Conservation (phyloP, 352 stramenopile species). For the Phytophthora syringae region DNA sequence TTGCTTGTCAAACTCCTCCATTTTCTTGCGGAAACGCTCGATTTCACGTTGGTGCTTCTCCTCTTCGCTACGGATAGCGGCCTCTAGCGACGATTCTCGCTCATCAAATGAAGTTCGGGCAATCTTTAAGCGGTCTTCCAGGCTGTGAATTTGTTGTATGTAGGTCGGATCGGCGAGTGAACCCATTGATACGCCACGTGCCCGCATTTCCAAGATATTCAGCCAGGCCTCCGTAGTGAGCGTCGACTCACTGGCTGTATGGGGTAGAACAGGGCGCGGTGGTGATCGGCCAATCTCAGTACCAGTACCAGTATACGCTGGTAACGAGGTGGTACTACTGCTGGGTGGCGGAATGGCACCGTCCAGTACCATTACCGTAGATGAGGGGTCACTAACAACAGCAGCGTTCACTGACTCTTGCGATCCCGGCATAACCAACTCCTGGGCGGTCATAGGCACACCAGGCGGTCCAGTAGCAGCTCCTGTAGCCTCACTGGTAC, state of each 20-base stretch:
- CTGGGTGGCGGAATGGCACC: conserved; percentile 18
- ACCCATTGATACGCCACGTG: conserved; percentile 68
- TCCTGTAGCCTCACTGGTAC: conserved; percentile 16
- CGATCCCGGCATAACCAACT: conserved; percentile 15
- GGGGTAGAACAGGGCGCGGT: conserved; percentile 33
- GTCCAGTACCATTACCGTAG: conserved; percentile 46
- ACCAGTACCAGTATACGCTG: conserved; percentile 22
- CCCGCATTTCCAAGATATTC: conserved; percentile 50
- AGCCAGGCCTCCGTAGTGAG: conserved; percentile 51
- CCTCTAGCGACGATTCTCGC: conserved; percentile 72
- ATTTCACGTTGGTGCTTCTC: conserved; percentile 88
- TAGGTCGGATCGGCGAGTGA: conserved; percentile 60
- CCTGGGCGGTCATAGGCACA: conserved; percentile 13
- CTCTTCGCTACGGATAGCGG: conserved; percentile 77
- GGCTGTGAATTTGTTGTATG: conserved; percentile 64
- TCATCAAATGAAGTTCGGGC: conserved; percentile 67
- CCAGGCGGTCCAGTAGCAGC: conserved; percentile 9
- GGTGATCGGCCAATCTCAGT: conserved; percentile 46
- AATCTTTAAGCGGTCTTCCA: conserved; percentile 73
- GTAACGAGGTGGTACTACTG: conserved; percentile 30
- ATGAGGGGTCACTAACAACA: conserved; percentile 32
- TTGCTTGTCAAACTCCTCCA: conserved; percentile 87
- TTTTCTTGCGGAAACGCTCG: conserved; percentile 81
- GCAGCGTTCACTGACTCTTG: conserved; percentile 34
- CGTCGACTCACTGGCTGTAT: conserved; percentile 54